These are phyloP conservation scores for Onygenales sp. DNA, from an alignment of 2,329 filamentous ascomycete genomes.

Conservation along the genomic window DNA sequence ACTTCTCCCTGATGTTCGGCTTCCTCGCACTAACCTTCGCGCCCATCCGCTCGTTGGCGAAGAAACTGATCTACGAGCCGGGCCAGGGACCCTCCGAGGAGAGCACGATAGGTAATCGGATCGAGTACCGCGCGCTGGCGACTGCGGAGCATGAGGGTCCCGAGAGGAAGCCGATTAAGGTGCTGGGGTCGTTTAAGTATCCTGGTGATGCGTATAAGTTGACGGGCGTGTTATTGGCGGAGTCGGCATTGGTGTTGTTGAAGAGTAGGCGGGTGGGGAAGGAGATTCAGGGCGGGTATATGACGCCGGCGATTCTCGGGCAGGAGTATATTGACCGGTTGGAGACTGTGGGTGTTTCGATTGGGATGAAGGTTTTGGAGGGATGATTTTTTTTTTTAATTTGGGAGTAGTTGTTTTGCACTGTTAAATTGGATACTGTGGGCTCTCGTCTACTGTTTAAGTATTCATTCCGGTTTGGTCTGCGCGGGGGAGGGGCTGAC, in stretches of 20 bases:
- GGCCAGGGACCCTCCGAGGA: constrained; percentile 42
- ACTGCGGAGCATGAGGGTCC: constrained; percentile 28
- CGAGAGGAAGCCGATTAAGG: constrained; percentile 23
- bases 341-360: constrained; percentile 32
- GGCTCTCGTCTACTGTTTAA: too few relatives aligned
- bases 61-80: constrained; percentile 39
- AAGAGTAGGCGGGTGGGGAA: constrained; percentile 30
- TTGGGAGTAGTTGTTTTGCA: not conserved
- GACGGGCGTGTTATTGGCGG: constrained; percentile 34
- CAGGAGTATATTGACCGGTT: constrained; percentile 37
- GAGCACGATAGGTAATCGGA: constrained; percentile 26
- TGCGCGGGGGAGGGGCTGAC: too few relatives aligned
- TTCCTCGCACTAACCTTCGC: constrained; percentile 40
- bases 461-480: too few relatives aligned
- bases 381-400: constrained; percentile 10
- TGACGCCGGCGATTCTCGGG: constrained; percentile 40
- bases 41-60: constrained; percentile 43
- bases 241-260: constrained; percentile 37
- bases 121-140: constrained; percentile 38
- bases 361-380: constrained; percentile 31
- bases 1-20: constrained; percentile 38
- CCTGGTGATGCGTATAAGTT: constrained; percentile 35
- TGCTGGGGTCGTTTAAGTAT: constrained; percentile 33
- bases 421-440: not conserved
- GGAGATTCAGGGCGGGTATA: constrained; percentile 35